Evolutionary conservation across 1,284 basidiomycete species (phyloP).

Genomic region (Tilletia setariae): DNA sequence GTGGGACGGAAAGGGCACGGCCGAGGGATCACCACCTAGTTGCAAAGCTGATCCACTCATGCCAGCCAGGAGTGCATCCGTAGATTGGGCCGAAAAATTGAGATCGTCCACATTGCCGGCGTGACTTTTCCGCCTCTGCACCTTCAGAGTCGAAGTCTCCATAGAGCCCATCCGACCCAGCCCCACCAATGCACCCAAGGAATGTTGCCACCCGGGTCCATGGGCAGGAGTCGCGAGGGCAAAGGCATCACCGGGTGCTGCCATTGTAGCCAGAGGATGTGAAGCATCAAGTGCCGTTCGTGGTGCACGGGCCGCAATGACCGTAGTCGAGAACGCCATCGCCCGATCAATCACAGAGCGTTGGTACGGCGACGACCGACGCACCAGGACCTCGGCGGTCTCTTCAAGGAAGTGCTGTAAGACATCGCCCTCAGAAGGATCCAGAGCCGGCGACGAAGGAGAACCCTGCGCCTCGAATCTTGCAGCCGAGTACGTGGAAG

Average conservation of each 20-base stretch:
- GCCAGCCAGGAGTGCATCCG: not conserved
- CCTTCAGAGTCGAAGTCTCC: conserved; percentile 38
- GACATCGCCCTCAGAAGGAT: too few species aligned
- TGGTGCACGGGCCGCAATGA: conserved; percentile 38
- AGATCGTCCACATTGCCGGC: conserved; percentile 18
- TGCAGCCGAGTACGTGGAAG: not conserved
- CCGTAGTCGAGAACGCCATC: conserved; percentile 46
- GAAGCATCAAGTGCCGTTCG: conserved; percentile 15
- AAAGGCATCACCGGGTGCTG: not conserved
- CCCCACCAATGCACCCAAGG: conserved; percentile 42
- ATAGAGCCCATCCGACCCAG: conserved; percentile 32
- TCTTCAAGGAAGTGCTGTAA: conserved; percentile 8
- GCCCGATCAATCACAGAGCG: conserved; percentile 43
- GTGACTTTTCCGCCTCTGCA: conserved; percentile 36
- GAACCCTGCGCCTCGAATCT: not conserved
- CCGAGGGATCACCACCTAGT: not conserved
- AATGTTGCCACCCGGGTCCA: conserved; percentile 15
- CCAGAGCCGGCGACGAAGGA: not conserved
- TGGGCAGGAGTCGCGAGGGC: conserved; percentile 13
- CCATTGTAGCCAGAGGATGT: too few species aligned
- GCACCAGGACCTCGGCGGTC: conserved; percentile 34
- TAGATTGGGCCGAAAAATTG: not conserved
- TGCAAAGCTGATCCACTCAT: too few species aligned
- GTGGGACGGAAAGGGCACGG: not conserved
- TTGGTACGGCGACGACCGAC: conserved; percentile 42